phyloP scores from a whole-genome alignment of 495 filamentous ascomycete genomes.

The Aeminium ludgeri region DNA sequence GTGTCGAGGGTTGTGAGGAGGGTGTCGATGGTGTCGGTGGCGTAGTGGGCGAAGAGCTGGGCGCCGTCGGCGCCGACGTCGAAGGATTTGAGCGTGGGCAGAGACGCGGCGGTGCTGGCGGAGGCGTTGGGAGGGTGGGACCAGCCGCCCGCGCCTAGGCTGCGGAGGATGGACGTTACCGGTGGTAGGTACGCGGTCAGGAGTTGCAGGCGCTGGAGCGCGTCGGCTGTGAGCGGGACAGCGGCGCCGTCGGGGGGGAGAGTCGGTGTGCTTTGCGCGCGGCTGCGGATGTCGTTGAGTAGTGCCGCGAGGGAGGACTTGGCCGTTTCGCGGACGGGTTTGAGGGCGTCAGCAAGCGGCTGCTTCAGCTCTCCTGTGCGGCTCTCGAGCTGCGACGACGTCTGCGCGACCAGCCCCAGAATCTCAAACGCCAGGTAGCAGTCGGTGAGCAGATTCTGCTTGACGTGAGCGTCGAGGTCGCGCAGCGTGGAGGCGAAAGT shows the following conservation, averaged over 20 bases:
- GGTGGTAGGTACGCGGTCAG: conserved; percentile 80
- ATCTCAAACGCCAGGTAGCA: conserved; percentile 95
- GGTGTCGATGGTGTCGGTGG: conserved; percentile 65
- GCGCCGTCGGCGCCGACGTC: conserved; percentile 82
- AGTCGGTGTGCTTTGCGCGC: conserved; percentile 39
- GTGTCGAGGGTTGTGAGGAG: conserved; percentile 62
- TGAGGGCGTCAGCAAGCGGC: conserved; percentile 64
- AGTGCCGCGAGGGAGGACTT: conserved; percentile 71
- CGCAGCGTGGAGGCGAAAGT: conserved; percentile 74
- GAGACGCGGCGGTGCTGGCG: conserved; percentile 42
- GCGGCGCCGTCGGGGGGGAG: conserved; percentile 66
- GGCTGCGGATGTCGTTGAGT: conserved; percentile 69
- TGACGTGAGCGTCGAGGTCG: conserved; percentile 81
- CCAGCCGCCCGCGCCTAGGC: conserved; percentile 89
- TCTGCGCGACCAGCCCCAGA: conserved; percentile 69
- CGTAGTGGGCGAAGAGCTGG: conserved; percentile 77
- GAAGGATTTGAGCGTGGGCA: conserved; percentile 55
- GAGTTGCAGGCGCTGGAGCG: conserved; percentile 71
- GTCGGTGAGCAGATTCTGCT: conserved; percentile 70
- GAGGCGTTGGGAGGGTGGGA: conserved; percentile 29
- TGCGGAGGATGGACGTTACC: conserved; percentile 75
- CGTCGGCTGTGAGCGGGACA: conserved; percentile 61
- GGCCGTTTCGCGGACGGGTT: conserved; percentile 79
- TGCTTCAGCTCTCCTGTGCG: conserved; percentile 75
- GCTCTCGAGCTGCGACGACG: conserved; percentile 62